Conservation (phyloP, 441 rosid genomes). For the Eruca vesicaria region DNA sequence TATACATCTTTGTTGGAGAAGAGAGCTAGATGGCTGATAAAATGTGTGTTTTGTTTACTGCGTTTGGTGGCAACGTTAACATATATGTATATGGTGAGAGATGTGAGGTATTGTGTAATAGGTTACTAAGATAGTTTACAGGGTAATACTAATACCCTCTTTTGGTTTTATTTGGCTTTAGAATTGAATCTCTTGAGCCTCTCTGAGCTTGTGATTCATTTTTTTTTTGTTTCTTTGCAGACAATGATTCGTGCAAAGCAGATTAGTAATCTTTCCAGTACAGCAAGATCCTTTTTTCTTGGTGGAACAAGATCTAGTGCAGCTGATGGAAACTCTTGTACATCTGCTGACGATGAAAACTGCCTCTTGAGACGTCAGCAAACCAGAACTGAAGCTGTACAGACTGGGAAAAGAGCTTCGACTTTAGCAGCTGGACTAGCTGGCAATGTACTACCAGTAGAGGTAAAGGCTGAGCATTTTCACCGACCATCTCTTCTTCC, state of each 20-base stretch:
- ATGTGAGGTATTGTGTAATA: slow-evolving; percentile 32
- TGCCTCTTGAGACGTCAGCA: slow-evolving; percentile 62
- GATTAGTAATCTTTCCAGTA: slow-evolving; percentile 69
- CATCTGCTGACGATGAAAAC: slow-evolving; percentile 73
- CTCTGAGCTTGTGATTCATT: slow-evolving; percentile 20
- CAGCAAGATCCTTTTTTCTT: slow-evolving; percentile 72
- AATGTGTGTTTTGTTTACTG: neutral
- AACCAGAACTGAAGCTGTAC: slow-evolving; percentile 40
- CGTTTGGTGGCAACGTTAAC: slow-evolving; percentile 21
- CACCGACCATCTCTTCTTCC: slow-evolving; percentile 37
- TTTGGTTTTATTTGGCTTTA: neutral
- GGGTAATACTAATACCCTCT: slow-evolving; percentile 9
- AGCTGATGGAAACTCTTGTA: slow-evolving; percentile 85
- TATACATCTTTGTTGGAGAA: neutral
- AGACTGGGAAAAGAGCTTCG: slow-evolving; percentile 44
- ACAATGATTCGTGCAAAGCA: slow-evolving; percentile 85
- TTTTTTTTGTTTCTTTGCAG: slow-evolving; percentile 31
- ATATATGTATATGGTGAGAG: slow-evolving; percentile 18
- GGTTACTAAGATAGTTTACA: slow-evolving; percentile 16
- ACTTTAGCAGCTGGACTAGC: slow-evolving; percentile 42
- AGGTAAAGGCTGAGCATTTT: slow-evolving; percentile 42
- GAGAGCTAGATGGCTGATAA: slow-evolving; percentile 5
- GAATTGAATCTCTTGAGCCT: slow-evolving; percentile 15
- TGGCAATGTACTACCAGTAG: slow-evolving; percentile 38
- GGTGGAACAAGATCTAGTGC: slow-evolving; percentile 64